These are phyloP conservation scores for Lachnellula hyalina DNA, from an alignment of 2,329 filamentous ascomycete species.

Conservation along the genomic window DNA sequence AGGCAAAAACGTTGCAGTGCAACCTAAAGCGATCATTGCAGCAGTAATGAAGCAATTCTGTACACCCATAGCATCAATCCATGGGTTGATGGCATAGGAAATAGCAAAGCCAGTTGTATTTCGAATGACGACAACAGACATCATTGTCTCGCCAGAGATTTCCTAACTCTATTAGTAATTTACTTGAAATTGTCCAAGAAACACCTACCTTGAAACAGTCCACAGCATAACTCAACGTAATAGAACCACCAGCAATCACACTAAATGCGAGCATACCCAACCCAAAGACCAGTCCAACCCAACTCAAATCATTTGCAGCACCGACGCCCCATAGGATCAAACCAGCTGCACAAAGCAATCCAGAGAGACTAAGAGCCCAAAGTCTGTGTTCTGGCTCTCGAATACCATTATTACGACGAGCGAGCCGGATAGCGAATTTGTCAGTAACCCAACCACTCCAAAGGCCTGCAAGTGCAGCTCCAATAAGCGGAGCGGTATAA, in stretches of 20 bases:
- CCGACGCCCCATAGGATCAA: constrained; percentile 46
- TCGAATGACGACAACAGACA: constrained; percentile 41
- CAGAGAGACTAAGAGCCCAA: constrained; percentile 26
- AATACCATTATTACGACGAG: constrained; percentile 35
- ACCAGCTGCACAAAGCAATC: constrained; percentile 36
- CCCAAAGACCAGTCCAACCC: constrained; percentile 39
- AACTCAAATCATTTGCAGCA: constrained; percentile 39
- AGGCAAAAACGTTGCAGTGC: constrained; percentile 25
- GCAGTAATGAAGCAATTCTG: constrained; percentile 39
- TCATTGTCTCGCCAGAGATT: constrained; percentile 39
- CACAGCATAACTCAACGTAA: constrained; percentile 40
- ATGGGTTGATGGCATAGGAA: constrained; percentile 43
- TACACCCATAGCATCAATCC: constrained; percentile 35
- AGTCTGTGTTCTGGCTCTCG: constrained; percentile 24
- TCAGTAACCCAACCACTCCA: constrained; percentile 21
- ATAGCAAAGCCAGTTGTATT: constrained; percentile 45
- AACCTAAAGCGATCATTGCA: constrained; percentile 26
- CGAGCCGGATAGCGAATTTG: constrained; percentile 30
- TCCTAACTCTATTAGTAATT: constrained; percentile 16
- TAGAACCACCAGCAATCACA: constrained; percentile 23
- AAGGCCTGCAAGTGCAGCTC: constrained; percentile 2
- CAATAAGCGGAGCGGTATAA: constrained; percentile 30
- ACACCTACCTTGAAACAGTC: constrained; percentile 36
- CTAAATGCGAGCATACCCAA: constrained; percentile 38
- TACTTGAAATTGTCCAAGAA: too few species aligned